phyloP scores from a whole-genome alignment of 352 stramenopile genomes.

The Nothophytophthora sp. region DNA sequence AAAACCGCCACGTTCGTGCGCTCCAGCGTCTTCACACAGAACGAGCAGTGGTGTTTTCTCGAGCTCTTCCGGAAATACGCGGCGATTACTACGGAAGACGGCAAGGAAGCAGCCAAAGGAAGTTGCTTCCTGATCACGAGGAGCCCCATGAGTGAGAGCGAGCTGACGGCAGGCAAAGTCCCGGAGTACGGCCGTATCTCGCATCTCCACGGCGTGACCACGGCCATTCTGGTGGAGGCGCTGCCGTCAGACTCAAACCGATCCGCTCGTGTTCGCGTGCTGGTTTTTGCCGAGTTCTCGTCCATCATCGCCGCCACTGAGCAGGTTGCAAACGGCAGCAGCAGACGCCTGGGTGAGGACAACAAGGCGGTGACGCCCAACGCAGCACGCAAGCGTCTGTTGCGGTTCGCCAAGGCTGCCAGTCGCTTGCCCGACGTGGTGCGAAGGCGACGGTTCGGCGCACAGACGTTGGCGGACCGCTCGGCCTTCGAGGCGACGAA shows the following conservation, averaged over 20 bases:
- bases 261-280: constrained; percentile 37
- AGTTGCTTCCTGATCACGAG: constrained; percentile 25
- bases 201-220: constrained; percentile 37
- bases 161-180: constrained; percentile 40
- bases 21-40: constrained; percentile 38
- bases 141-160: constrained; percentile 28
- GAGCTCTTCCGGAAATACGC: constrained; percentile 30
- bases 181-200: constrained; percentile 39
- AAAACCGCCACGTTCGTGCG: constrained; percentile 42
- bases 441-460: constrained; percentile 53
- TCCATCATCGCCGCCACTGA: constrained; percentile 14
- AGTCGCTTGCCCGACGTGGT: constrained; percentile 48
- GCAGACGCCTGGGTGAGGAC: not conserved
- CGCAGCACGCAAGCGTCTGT: constrained; percentile 31
- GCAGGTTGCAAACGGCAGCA: constrained; percentile 4
- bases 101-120: no score
- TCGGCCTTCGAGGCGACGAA: constrained; percentile 49
- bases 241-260: no score
- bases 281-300: constrained; percentile 38
- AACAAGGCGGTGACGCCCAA: constrained; percentile 14
- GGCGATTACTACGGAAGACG: constrained; percentile 5
- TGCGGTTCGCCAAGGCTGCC: constrained; percentile 37
- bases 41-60: constrained; percentile 43
- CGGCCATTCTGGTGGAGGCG: constrained; percentile 34
- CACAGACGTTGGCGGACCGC: constrained; percentile 52